phyloP scores from a whole-genome alignment of 140 eudicot species.

The Flaveria floridana region DNA sequence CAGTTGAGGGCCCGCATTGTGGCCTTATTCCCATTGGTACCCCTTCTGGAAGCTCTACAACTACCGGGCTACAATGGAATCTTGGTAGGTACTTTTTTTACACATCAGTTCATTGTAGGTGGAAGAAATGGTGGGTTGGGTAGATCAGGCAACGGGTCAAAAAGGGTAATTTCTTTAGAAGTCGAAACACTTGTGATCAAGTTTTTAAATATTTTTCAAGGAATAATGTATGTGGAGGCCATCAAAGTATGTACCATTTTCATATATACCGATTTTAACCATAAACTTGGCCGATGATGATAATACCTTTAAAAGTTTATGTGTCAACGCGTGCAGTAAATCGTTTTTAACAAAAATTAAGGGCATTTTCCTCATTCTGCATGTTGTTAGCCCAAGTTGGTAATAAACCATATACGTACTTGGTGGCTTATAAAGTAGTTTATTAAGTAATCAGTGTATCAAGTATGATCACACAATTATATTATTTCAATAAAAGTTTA shows the following conservation, averaged over 20 bases:
- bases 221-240: not conserved
- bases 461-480: not conserved
- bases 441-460: not conserved
- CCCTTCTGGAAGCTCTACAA: constrained; percentile 64
- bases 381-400: not conserved
- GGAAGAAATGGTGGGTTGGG: not conserved
- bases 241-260: not conserved
- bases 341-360: not conserved
- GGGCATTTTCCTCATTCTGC: not conserved
- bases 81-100: constrained; percentile 52
- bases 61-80: constrained; percentile 91
- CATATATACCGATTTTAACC: not conserved
- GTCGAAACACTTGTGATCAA: not conserved
- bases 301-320: not conserved
- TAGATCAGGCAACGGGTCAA: not conserved
- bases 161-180: not conserved
- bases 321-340: not conserved
- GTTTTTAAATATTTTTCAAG: not conserved
- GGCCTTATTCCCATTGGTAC: constrained; percentile 83
- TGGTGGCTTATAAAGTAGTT: not conserved
- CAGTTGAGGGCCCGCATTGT: constrained; percentile 93
- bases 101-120: not conserved
- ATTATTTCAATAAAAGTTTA: not conserved
- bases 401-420: not conserved
- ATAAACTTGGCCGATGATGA: not conserved